Evolutionary conservation across 495 filamentous ascomycete species (phyloP).

Genomic region (Xylaria flabelliformis): DNA sequence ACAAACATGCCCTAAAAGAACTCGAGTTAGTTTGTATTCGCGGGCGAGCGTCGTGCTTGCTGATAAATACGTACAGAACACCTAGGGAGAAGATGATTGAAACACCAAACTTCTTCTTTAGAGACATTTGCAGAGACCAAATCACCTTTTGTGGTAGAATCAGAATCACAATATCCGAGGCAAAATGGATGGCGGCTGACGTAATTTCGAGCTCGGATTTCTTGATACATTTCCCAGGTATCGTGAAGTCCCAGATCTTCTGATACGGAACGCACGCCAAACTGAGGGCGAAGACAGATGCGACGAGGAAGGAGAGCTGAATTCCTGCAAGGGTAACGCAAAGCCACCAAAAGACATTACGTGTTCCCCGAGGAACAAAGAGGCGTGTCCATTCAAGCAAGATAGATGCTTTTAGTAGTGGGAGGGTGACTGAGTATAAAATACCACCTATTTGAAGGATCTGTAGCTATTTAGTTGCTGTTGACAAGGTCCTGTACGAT

Average conservation of each 20-base stretch:
- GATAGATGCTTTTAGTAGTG: conserved; percentile 35
- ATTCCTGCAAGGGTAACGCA: conserved; percentile 27
- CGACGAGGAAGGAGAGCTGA: conserved; percentile 30
- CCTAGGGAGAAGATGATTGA: conserved; percentile 42
- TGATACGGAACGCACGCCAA: conserved; percentile 48
- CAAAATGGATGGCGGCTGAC: conserved; percentile 34
- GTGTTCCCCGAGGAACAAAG: conserved; percentile 30
- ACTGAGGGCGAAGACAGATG: conserved; percentile 37
- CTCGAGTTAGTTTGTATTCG: background rate
- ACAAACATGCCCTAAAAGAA: conserved; percentile 32
- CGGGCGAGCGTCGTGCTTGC: background rate
- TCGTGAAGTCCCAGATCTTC: conserved; percentile 35
- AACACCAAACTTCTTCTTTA: conserved; percentile 36
- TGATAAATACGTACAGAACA: conserved; percentile 35
- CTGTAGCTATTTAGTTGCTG: conserved; percentile 11
- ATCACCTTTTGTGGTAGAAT: conserved; percentile 40
- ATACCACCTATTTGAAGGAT: conserved; percentile 28
- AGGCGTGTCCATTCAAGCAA: conserved; percentile 39
- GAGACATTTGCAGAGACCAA: conserved; percentile 35
- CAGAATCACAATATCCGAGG: conserved; percentile 41
- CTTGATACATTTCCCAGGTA: conserved; percentile 35
- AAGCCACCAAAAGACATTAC: conserved; percentile 29
- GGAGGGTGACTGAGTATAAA: conserved; percentile 31
- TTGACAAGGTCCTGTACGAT: too few species aligned
- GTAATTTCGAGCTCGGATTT: conserved; percentile 22